Conservation (phyloP, 1,139 yeast species). For the Kluyveromyces sp. region DNA sequence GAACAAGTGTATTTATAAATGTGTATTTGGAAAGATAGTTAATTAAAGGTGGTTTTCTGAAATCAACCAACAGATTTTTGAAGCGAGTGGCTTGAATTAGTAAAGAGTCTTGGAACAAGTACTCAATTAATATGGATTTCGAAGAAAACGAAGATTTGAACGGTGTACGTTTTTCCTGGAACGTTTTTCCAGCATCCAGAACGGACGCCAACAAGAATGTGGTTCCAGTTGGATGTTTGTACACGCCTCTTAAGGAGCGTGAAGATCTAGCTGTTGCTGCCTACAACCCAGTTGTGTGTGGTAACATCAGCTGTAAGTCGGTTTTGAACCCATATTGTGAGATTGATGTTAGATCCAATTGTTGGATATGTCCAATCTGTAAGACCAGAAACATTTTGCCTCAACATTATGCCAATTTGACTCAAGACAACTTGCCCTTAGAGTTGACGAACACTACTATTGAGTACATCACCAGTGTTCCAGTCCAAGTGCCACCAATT, state of each 20-base stretch:
- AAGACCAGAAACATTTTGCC: constrained; percentile 79
- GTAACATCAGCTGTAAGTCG: constrained; percentile 72
- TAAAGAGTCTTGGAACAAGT: not conserved
- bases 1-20: no score
- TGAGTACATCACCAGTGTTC: constrained; percentile 84
- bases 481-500: constrained; percentile 88
- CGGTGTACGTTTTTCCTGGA: constrained; percentile 91
- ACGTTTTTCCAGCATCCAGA: constrained; percentile 79
- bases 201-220: constrained; percentile 88
- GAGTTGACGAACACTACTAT: constrained; percentile 86
- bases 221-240: constrained; percentile 89
- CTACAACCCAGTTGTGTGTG: constrained; percentile 86
- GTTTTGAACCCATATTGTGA: constrained; percentile 83
- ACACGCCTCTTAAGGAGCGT: constrained; percentile 81
- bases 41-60: no score
- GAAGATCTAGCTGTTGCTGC: constrained; percentile 74
- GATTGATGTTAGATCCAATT: constrained; percentile 70
- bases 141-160: constrained; percentile 82
- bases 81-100: not conserved
- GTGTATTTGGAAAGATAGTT: no score
- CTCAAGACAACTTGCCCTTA: constrained; percentile 77
- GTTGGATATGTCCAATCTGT: constrained; percentile 92
- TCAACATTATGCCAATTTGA: constrained; percentile 76
- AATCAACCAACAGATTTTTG: no score
- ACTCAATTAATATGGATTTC: constrained; percentile 44